A percentile compares a stretch with the other conserved stretches of the same genome.
These are phyloP conservation scores for Cordyceps tenuipes DNA, from an alignment of 2,329 filamentous ascomycete genomes.

Conservation along the genomic window DNA sequence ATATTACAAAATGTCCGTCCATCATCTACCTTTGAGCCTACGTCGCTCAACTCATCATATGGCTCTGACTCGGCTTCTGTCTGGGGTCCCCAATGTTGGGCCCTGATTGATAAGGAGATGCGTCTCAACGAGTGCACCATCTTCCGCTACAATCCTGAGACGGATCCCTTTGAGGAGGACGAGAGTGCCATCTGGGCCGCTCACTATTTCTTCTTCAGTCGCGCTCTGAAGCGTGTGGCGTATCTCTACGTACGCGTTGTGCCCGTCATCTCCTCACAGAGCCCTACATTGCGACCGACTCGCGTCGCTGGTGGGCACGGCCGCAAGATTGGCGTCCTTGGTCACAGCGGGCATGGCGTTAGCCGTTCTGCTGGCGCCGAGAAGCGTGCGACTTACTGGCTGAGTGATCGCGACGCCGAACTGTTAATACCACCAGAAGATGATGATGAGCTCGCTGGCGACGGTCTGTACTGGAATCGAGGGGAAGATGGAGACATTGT, in stretches of 20 bases:
- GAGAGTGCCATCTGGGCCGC: conserved; percentile 91
- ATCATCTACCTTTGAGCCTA: conserved; percentile 34
- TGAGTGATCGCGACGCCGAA: conserved; percentile 57
- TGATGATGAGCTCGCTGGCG: conserved; percentile 41
- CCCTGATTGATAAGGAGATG: conserved; percentile 91
- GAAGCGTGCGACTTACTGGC: conserved; percentile 84
- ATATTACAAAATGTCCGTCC: conserved; percentile 82
- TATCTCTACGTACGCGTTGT: conserved; percentile 92
- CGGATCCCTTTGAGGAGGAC: conserved; percentile 85
- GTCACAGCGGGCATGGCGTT: conserved; percentile 10
- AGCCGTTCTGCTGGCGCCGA: conserved; percentile 19
- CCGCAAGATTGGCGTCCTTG: conserved; percentile 5
- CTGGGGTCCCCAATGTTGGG: conserved; percentile 91
- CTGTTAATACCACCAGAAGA: conserved; percentile 35
- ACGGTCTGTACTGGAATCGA: conserved; percentile 48
- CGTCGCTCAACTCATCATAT: conserved; percentile 33
- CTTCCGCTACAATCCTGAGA: conserved; percentile 82
- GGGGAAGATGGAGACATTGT: conserved; percentile 51
- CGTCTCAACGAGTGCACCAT: conserved; percentile 77
- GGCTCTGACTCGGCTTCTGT: conserved; percentile 46
- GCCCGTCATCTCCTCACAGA: conserved; percentile 60
- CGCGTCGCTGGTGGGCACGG: conserved; percentile 21
- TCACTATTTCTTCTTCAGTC: conserved; percentile 98
- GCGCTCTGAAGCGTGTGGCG: conserved; percentile 79
- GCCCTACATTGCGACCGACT: conserved; percentile 37